These are phyloP conservation scores for Malus hybrid DNA, from an alignment of 331 rosid species.

Conservation along the genomic window DNA sequence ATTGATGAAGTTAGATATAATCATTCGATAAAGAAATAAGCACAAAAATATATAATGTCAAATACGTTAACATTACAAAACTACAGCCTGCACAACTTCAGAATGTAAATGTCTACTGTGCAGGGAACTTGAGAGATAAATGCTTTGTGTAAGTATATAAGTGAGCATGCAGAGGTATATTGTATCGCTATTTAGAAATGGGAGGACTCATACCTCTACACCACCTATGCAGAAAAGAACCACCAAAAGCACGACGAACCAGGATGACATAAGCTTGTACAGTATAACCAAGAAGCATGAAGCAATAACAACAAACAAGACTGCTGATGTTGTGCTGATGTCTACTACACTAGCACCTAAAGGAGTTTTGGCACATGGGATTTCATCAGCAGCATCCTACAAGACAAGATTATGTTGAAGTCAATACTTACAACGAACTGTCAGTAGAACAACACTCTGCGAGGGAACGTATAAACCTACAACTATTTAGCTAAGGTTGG, in stretches of 20 bases:
- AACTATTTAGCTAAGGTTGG: not conserved
- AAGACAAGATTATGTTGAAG: conserved; percentile 7
- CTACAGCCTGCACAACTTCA: not conserved
- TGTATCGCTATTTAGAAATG: conserved; percentile 1
- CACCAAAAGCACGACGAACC: conserved; percentile 85
- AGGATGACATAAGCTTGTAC: conserved; percentile 76
- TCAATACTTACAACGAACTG: not conserved
- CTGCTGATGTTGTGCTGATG: conserved; percentile 70
- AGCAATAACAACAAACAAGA: conserved; percentile 78
- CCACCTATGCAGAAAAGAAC: conserved; percentile 99
- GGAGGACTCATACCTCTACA: conserved; percentile 54
- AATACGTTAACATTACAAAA: conserved; percentile 10
- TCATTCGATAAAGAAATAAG: conserved; percentile 1
- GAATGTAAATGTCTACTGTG: not conserved
- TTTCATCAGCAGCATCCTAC: conserved; percentile 70
- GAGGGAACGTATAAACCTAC: not conserved
- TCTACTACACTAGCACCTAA: conserved; percentile 48
- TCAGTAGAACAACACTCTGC: not conserved
- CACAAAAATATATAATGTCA: not conserved
- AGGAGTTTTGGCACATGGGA: conserved; percentile 7
- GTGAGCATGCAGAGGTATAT: not conserved
- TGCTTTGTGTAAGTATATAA: not conserved
- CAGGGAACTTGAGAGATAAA: not conserved
- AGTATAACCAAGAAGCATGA: conserved; percentile 86
- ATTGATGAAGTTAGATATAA: conserved; percentile 22